A percentile compares a stretch with the other conserved stretches of the same genome.
Evolutionary conservation across 169 alveolate species (phyloP).

Genomic region (Babesia ovis): DNA sequence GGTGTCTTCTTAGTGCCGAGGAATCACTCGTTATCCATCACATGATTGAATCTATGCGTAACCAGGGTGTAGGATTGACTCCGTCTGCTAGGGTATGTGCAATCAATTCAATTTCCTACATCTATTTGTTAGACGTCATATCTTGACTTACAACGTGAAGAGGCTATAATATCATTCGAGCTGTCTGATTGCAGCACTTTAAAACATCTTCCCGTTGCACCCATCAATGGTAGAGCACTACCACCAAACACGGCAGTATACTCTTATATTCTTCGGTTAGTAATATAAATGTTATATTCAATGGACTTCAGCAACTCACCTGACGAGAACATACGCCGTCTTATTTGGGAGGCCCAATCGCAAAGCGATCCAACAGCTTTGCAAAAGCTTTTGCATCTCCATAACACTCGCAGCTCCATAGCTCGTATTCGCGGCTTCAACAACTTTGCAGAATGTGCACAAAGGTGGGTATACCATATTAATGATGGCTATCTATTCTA

Average conservation of each 20-base stretch:
- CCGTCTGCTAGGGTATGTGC: slow-evolving; percentile 41
- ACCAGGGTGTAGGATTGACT: slow-evolving; percentile 76
- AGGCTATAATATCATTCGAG: slow-evolving; percentile 31
- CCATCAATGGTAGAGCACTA: slow-evolving; percentile 9
- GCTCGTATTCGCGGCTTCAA: slow-evolving; percentile 40
- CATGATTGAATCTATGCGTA: slow-evolving; percentile 77
- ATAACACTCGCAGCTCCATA: slow-evolving; percentile 10
- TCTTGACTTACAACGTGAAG: slow-evolving; percentile 33
- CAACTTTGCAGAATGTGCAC: slow-evolving; percentile 45
- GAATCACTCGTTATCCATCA: slow-evolving; percentile 70
- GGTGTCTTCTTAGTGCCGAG: slow-evolving; percentile 51
- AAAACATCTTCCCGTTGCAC: slow-evolving; percentile 22
- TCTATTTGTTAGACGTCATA: slow-evolving; percentile 1
- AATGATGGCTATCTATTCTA: neutral
- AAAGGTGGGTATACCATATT: slow-evolving; percentile 23
- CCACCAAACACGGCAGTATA: slow-evolving; percentile 31
- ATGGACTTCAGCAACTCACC: slow-evolving; percentile 37
- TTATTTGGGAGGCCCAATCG: slow-evolving; percentile 53
- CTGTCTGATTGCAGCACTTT: slow-evolving; percentile 37
- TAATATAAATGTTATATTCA: neutral
- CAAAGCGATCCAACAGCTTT: slow-evolving; percentile 34
- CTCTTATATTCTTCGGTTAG: slow-evolving; percentile 34
- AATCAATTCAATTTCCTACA: neutral
- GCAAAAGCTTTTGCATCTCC: slow-evolving; percentile 25
- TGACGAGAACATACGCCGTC: slow-evolving; percentile 24